phyloP scores from a whole-genome alignment of 2,329 filamentous ascomycete genomes.

The Capronia coronata region DNA sequence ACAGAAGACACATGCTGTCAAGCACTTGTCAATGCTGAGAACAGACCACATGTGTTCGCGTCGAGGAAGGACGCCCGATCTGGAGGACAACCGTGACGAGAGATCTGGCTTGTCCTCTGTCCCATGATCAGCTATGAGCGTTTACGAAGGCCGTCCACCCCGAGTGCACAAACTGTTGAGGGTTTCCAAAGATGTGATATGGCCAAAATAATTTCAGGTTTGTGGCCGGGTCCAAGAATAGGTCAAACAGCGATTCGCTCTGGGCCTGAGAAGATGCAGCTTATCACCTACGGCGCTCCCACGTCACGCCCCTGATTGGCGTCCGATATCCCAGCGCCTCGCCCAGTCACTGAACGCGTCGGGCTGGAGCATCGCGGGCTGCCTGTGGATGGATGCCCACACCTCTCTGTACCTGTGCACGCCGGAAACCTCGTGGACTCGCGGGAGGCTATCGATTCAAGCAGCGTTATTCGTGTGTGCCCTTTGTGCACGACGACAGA shows the following conservation, averaged over 20 bases:
- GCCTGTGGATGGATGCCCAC: conserved; percentile 3
- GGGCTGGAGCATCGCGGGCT: conserved; percentile 11
- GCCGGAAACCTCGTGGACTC: background rate
- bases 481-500: conserved; percentile 14
- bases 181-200: conserved; percentile 5
- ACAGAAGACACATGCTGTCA: background rate
- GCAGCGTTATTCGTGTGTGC: conserved; percentile 1
- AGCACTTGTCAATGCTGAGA: background rate
- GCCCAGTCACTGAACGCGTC: conserved; percentile 21
- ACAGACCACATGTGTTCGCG: background rate
- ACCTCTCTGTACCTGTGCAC: too few relatives aligned
- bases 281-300: conserved; percentile 18
- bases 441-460: conserved; percentile 14
- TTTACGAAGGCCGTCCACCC: background rate
- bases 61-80: background rate
- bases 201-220: background rate
- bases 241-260: conserved; percentile 21
- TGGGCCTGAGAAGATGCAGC: conserved; percentile 8
- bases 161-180: background rate
- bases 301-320: conserved; percentile 25
- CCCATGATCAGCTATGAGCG: background rate
- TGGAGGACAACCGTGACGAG: background rate
- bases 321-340: conserved; percentile 20
- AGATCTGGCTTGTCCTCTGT: background rate
- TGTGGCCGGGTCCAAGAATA: conserved; percentile 21